phyloP scores from a whole-genome alignment of 2,329 filamentous ascomycete species.

The Aspergillus hortae region DNA sequence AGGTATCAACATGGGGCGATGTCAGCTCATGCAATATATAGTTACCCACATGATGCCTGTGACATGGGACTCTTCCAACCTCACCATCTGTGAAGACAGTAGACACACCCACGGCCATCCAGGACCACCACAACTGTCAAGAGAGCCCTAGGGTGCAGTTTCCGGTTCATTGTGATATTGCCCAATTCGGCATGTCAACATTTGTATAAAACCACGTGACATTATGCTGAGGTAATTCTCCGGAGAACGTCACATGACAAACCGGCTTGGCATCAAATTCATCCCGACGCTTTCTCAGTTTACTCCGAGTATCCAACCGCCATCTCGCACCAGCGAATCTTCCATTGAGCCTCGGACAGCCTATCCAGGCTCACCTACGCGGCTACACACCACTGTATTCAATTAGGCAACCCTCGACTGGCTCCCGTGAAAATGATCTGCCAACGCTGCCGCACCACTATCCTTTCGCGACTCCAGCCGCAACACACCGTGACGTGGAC shows the following conservation, averaged over 20 bases:
- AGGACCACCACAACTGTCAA: too few species aligned
- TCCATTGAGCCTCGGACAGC: background rate
- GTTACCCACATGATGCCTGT: too few species aligned
- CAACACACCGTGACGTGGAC: conserved; percentile 23
- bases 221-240: background rate
- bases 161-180: too few species aligned
- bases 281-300: conserved; percentile 32
- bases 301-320: too few species aligned
- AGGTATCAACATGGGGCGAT: too few species aligned
- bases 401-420: background rate
- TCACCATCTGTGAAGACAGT: too few species aligned
- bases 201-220: background rate
- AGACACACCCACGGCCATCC: too few species aligned
- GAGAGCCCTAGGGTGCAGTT: too few species aligned
- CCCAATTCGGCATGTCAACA: too few species aligned
- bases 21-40: too few species aligned
- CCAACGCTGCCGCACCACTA: conserved; percentile 38
- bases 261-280: conserved; percentile 36
- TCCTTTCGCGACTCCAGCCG: conserved; percentile 37
- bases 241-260: conserved; percentile 23
- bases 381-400: background rate
- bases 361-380: background rate
- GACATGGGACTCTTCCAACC: too few species aligned
- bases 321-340: too few species aligned
- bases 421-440: conserved; percentile 34